Base-by-base conservation (phyloP, 139 green algal genomes). In the Microglena sp. region DNA sequence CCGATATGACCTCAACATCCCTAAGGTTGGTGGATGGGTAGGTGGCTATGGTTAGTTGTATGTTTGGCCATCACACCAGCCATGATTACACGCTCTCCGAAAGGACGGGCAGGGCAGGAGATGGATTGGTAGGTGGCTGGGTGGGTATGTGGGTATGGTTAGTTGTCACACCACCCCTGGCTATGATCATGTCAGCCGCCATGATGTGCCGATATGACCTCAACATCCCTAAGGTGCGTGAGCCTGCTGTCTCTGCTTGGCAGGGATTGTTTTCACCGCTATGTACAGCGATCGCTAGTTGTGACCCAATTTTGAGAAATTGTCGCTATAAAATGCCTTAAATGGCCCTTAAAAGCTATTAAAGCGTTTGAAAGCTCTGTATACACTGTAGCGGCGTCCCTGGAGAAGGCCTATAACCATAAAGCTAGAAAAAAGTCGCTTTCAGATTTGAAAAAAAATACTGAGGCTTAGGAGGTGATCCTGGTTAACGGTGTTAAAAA, bases 1-100 rank as follows among this genome's bases (percentile, higher is more conserved):
- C 77, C 79, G 89, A 45, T 98, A 98, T 74, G 91, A 90, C 40
- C 87, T 99, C 33, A 82, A 86, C 69, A 72, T 95, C 61, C 85
- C 90, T 24, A 77, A 83, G 70, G 86, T 90, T 92, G 28, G 89
- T 92, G 0, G 82, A 86, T 8, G 64, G 73, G 15, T 67, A 96
- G 29, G 89, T 97, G 74, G 66, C 53, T 0, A 90, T 91, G 1
- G 92, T 98, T 3, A 84, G 87, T 28, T 60, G 71, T 1, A 77
- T 78, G 40, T 50, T 50, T 50, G 40, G 40, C 40, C 11, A 50
- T 11, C 40, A 50, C 50, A 58, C 50, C 50, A 58, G 28, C 50
- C 18, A 18, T 24, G 40, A 24, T 50, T 11, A 50, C 40, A 50
- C 40, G 15, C 40, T 18, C 40, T 50, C 40, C 15, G 40, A 18